phyloP scores from a whole-genome alignment of 1,284 basidiomycete genomes.

The Ganoderma meredithae region DNA sequence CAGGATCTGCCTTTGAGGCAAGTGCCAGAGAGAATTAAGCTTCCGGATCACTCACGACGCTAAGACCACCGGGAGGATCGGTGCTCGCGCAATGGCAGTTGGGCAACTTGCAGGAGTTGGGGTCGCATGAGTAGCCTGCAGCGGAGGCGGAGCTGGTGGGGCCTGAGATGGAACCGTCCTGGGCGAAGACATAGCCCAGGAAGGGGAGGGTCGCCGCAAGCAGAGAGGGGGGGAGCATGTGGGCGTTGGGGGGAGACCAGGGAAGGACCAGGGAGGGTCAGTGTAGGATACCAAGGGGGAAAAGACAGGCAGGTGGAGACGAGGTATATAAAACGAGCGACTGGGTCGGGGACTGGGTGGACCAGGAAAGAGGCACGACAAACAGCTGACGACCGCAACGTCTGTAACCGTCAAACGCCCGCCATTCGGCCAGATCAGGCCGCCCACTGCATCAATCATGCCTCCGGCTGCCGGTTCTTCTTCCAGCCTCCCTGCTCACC shows the following conservation, averaged over 20 bases:
- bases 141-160: slow-evolving; percentile 56
- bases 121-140: slow-evolving; percentile 75
- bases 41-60: slow-evolving; percentile 54
- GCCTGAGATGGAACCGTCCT: slow-evolving; percentile 57
- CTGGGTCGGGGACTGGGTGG: slow-evolving; percentile 9
- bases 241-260: slow-evolving; percentile 10
- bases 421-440: slow-evolving; percentile 25
- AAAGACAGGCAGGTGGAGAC: slow-evolving; percentile 17
- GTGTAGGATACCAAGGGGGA: slow-evolving; percentile 17
- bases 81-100: slow-evolving; percentile 77
- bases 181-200: slow-evolving; percentile 49
- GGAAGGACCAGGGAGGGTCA: slow-evolving; percentile 6
- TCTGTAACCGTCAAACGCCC: slow-evolving; percentile 15
- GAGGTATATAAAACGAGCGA: slow-evolving; percentile 27
- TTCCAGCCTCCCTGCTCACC: not conserved
- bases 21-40: slow-evolving; percentile 15
- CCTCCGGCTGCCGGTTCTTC: slow-evolving; percentile 3
- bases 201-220: slow-evolving; percentile 42
- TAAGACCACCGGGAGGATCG: slow-evolving; percentile 72
- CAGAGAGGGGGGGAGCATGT: slow-evolving; percentile 46
- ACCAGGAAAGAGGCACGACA: slow-evolving; percentile 10
- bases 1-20: slow-evolving; percentile 14
- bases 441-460: slow-evolving; percentile 20
- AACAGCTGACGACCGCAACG: slow-evolving; percentile 16
- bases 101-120: slow-evolving; percentile 70